Evolutionary conservation across 169 alveolate genomes (phyloP), one percentile per base, ranked within the genome.

Genomic region (Plasmodium falciparum): DNA sequence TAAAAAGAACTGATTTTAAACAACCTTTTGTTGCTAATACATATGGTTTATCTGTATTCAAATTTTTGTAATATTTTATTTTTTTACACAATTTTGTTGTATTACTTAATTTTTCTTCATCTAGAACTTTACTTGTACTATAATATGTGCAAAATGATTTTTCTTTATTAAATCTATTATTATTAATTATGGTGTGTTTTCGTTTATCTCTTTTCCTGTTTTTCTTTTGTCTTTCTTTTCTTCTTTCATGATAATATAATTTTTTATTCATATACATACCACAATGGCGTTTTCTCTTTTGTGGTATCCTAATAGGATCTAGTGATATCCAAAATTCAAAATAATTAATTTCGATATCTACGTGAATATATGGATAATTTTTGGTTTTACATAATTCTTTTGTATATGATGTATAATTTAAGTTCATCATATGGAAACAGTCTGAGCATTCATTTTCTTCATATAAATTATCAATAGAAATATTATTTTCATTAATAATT

Each of bases 11-110:
- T 33, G 91, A 67, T 62, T 83, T 83, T 29, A 70, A 29, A 45
- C 83, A 83, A 49, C 91, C 91, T 73, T 67, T 83, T 17, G 91
- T 83, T 13, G 80, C 91, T 73, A 83, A 83, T 54, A 83, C 91
- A 29, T 83, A 83, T 20, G 91, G 74, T n/a, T 83, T 83, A 2
- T 83, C 91, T 59, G 71, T 58, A 63, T 83, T 70, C n/a, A 43
- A 20, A 43, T 63, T 61, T 70, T 83, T 83, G 74, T 56, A 63
- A 62, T 49, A 70, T 20, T 70, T 83, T 39, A 83, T 50, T 63
- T 70, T 83, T 71, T 67, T 67, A 26, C 65, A 63, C 39, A 83
- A 83, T 69, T 69, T 69, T 17, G 20, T 69, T 49, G 62, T 70
- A 13, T 49, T 73, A 7, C 29, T 70, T 26, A 7, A 22, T 70